Conservation (phyloP, 495 filamentous ascomycete genomes). For the Penicillium nucicola region DNA sequence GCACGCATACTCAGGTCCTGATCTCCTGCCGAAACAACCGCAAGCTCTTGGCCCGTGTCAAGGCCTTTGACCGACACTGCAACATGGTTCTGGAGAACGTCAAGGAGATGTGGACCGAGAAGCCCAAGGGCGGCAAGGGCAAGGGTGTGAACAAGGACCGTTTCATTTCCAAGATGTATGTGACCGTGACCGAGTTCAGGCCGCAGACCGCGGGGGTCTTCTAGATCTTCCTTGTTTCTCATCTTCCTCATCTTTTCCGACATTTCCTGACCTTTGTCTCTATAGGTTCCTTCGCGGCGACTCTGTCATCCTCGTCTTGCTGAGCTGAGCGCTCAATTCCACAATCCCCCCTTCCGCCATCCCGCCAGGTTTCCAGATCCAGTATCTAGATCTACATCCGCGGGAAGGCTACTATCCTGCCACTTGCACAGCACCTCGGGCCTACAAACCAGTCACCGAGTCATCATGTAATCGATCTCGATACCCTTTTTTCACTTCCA, state of each 20-base stretch:
- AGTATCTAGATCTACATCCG: conserved; percentile 10
- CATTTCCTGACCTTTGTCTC: conserved; percentile 4
- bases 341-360: conserved; percentile 11
- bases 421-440: conserved; percentile 10
- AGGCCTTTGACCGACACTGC: conserved; percentile 91
- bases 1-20: conserved; percentile 82
- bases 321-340: conserved; percentile 57
- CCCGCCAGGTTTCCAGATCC: conserved; percentile 16
- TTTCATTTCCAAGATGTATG: conserved; percentile 97
- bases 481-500: conserved; percentile 19
- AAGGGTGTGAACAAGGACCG: conserved; percentile 95
- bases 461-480: conserved; percentile 25
- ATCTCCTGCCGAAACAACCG: conserved; percentile 89
- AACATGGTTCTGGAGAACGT: conserved; percentile 98
- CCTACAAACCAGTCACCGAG: conserved; percentile 4
- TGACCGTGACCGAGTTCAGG: conserved; percentile 7
- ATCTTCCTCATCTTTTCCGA: conserved; percentile 1
- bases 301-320: conserved; percentile 86
- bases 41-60: conserved; percentile 75
- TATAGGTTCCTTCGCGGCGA: conserved; percentile 88
- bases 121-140: conserved; percentile 83
- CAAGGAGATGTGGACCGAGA: conserved; percentile 99
- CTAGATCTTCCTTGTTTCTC: background rate
- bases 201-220: too few relatives aligned
- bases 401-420: conserved; percentile 14